Evolutionary conservation across 106 monocot species (phyloP), one percentile per base, ranked within the genome.

Genomic region (Phalaenopsis aphrodite): DNA sequence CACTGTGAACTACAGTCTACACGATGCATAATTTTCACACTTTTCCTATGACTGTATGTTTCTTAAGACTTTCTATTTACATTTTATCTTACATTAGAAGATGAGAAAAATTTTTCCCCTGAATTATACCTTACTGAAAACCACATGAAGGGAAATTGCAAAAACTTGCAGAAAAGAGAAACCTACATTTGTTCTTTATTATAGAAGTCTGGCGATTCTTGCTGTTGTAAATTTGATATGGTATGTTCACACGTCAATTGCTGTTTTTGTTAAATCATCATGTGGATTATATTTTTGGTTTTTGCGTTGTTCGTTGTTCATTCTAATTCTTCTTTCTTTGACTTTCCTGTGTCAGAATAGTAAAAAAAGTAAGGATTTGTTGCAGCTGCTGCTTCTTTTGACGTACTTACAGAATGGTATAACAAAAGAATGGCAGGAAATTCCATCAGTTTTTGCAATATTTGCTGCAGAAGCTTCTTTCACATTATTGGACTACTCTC

Each of bases 391-490:
- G 55, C 89, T 98, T 77, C 98, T 98, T 85, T 76, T 98, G 72
- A 84, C 90, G 73, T 92, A 84, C 78, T 80, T 94, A 49, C 98
- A 98, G 86, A 98, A 98, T 85, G 94, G 89, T 16, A 94, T 98
- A 84, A 80, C 90, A 41, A 83, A 89, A 79, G 85, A 78, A 78
- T 94, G 90, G 90, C 90, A 98, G 83, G 88, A 78, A 85, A 92
- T 98, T 75, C 94, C 98, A 72, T 94, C 94, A 65, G 55, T 98
- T 24, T 77, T 79, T 80, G 90, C 98, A 68, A 57, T 94, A 42
- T 98, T 98, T 89, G 86, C 88, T 76, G 92, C 98, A 74, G 98
- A 98, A 87, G 94, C 98, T 42, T 94, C 98, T 81, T 84, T 94
- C 36, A 79, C 88, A 76, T 76, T 94, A 47, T 79, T 98, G 73